phyloP scores from a whole-genome alignment of 371 early-diverging fungal genomes.

The Mortierella sp. region DNA sequence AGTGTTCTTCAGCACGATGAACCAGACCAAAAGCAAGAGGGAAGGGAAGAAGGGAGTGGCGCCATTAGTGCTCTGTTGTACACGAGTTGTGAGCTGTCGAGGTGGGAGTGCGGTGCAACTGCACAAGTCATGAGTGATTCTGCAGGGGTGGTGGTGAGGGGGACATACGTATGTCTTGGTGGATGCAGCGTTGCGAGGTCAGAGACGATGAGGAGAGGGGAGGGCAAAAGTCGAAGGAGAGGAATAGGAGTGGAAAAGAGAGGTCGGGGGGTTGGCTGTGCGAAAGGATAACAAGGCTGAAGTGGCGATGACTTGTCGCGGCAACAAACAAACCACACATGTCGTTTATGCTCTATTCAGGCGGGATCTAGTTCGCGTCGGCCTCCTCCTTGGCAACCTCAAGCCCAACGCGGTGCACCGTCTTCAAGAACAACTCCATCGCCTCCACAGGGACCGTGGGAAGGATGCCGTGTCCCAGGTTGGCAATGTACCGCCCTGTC shows the following conservation, averaged over 20 bases:
- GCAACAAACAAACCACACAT: no score
- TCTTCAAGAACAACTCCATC: slow-evolving; percentile 75
- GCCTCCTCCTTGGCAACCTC: slow-evolving; percentile 44
- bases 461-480: slow-evolving; percentile 96
- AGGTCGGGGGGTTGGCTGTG: background rate
- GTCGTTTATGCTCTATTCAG: no score
- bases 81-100: no score
- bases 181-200: background rate
- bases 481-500: slow-evolving; percentile 84
- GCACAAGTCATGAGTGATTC: background rate
- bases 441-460: slow-evolving; percentile 82
- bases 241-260: background rate
- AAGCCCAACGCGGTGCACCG: slow-evolving; percentile 59
- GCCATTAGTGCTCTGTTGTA: no score
- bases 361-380: no score
- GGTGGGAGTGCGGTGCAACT: no score
- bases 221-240: background rate
- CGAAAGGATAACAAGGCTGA: no score
- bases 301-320: no score
- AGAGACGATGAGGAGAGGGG: background rate
- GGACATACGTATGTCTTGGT: background rate
- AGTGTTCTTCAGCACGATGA: background rate
- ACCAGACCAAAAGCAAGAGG: no score
- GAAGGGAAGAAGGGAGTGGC: no score
- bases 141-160: background rate